Percentiles rank a stretch among this genome's conserved stretches.
phyloP scores from a whole-genome alignment of 257 asterid genomes.

The Marsdenia floribunda region DNA sequence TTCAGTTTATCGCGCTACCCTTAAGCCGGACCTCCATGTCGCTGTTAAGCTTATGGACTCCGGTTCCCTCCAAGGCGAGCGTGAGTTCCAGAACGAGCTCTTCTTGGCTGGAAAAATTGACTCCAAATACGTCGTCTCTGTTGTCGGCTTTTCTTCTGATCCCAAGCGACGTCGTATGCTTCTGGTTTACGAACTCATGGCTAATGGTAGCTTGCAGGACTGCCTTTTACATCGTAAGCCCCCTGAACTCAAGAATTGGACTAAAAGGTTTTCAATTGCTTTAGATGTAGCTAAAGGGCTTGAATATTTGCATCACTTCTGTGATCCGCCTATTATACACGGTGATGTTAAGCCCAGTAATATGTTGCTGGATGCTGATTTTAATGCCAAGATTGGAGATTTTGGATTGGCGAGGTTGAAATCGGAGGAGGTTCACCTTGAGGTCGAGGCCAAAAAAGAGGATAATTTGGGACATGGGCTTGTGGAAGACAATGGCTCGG shows the following conservation, averaged over 20 bases:
- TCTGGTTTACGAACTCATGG: slow-evolving; percentile 78
- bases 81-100: slow-evolving; percentile 92
- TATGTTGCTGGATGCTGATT: slow-evolving; percentile 52
- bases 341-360: slow-evolving; percentile 97
- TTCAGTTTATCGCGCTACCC: slow-evolving; percentile 71
- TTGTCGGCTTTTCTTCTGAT: slow-evolving; percentile 71
- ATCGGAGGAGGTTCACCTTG: slow-evolving; percentile 51
- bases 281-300: slow-evolving; percentile 78
- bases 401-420: slow-evolving; percentile 88
- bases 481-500: slow-evolving; percentile 65
- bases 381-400: slow-evolving; percentile 83
- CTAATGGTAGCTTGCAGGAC: slow-evolving; percentile 90
- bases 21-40: slow-evolving; percentile 33
- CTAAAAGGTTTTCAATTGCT: slow-evolving; percentile 56
- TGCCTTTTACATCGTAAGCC: slow-evolving; percentile 76
- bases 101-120: slow-evolving; percentile 67
- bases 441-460: slow-evolving; percentile 58
- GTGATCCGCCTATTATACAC: slow-evolving; percentile 86
- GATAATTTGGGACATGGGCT: slow-evolving; percentile 29
- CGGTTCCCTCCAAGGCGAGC: slow-evolving; percentile 93
- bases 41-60: slow-evolving; percentile 93
- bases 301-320: slow-evolving; percentile 78
- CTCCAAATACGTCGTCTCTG: slow-evolving; percentile 57
- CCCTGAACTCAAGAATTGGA: slow-evolving; percentile 71
- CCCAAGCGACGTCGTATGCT: slow-evolving; percentile 72